Conservation (phyloP, 2,329 filamentous ascomycete species). For the Trichoderma polysporum region DNA sequence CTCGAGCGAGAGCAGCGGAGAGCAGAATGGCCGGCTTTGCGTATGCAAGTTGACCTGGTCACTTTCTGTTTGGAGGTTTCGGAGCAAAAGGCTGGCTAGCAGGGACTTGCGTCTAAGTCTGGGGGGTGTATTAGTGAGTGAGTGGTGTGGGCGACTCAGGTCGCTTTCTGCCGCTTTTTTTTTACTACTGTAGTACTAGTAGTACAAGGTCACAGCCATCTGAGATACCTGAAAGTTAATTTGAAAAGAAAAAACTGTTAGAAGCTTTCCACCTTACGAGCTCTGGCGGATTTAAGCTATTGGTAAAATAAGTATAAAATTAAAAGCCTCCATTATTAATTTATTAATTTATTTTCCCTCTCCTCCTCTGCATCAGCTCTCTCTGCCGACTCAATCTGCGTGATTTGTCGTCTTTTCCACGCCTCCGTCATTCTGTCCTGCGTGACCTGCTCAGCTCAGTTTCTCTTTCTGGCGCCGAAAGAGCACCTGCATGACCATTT, state of each 20-base stretch:
- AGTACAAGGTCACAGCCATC: conserved; percentile 1
- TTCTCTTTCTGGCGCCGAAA: background rate
- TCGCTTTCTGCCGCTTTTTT: conserved; percentile 17
- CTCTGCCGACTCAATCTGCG: background rate
- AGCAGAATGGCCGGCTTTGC: background rate
- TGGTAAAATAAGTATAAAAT: background rate
- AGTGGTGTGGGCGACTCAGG: conserved; percentile 13
- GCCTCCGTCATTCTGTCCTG: conserved; percentile 1
- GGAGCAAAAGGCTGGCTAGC: conserved; percentile 17
- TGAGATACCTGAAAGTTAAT: background rate
- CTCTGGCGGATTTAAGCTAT: background rate
- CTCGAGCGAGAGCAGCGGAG: background rate
- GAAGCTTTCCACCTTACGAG: no score
- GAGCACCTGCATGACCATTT: conserved; percentile 9
- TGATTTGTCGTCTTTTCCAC: background rate
- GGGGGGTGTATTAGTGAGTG: conserved; percentile 13
- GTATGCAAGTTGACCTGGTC: background rate
- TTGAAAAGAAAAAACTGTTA: background rate
- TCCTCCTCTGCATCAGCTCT: background rate
- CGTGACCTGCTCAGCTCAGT: conserved; percentile 6
- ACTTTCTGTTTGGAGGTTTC: conserved; percentile 1
- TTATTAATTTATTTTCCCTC: background rate
- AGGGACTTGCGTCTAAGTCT: conserved; percentile 16
- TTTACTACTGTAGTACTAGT: no score
- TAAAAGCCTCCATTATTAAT: background rate